Percentiles rank a stretch among this genome's conserved stretches.
phyloP scores from a whole-genome alignment of 306 rosid genomes.

The Ziziphus jujuba region DNA sequence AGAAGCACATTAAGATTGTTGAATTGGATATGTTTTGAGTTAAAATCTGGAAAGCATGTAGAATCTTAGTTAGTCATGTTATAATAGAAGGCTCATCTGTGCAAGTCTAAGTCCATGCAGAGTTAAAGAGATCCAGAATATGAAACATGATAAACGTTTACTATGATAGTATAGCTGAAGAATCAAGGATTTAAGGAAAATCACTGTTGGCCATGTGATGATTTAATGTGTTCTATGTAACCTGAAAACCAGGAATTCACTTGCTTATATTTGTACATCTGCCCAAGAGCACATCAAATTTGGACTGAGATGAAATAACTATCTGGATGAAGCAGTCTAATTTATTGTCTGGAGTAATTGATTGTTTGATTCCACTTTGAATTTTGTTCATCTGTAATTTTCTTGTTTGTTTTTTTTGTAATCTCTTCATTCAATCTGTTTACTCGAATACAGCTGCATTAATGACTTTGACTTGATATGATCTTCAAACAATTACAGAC shows the following conservation, averaged over 20 bases:
- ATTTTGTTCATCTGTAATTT: neutral
- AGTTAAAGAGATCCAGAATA: neutral
- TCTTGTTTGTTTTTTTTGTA: neutral
- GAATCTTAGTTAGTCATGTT: no score
- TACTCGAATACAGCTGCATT: neutral
- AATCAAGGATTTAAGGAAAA: neutral
- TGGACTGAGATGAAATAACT: no score
- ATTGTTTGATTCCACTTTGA: neutral
- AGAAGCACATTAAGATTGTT: no score
- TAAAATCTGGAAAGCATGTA: no score
- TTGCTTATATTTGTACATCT: neutral
- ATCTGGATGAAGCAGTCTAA: neutral
- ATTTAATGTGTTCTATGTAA: neutral
- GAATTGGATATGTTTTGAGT: no score
- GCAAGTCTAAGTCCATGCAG: neutral
- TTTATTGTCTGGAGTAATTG: neutral
- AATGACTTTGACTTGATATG: neutral
- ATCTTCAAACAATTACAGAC: conserved; percentile 38
- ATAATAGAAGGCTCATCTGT: neutral
- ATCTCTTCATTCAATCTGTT: neutral
- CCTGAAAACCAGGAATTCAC: neutral
- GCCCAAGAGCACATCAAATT: no score
- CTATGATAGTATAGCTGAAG: neutral
- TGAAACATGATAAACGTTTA: neutral
- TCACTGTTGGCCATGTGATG: neutral